phyloP scores from a whole-genome alignment of 2,329 filamentous ascomycete species.

The Simplicillium aogashimaense region DNA sequence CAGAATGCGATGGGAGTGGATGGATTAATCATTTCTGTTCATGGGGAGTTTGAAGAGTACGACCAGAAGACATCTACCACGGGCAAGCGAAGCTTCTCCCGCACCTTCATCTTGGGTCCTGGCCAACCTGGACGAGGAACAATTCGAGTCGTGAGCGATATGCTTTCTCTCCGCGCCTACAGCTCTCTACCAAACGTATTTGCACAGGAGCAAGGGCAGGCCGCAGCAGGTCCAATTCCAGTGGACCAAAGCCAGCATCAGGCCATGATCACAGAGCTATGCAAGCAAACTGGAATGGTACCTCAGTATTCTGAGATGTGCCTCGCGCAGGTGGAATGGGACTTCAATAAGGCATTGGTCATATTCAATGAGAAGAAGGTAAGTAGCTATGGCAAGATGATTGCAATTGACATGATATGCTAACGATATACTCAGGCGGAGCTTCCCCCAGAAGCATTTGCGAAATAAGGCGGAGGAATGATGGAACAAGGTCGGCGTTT shows the following conservation, averaged over 20 bases:
- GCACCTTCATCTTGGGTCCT: slow-evolving; percentile 70
- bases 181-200: slow-evolving; percentile 36
- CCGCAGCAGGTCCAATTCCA: slow-evolving; percentile 14
- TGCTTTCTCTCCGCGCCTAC: slow-evolving; percentile 64
- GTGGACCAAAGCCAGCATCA: slow-evolving; percentile 41
- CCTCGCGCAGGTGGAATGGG: slow-evolving; percentile 68
- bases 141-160: slow-evolving; percentile 71
- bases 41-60: slow-evolving; percentile 75
- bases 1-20: slow-evolving; percentile 58
- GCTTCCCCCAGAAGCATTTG: slow-evolving; percentile 40
- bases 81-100: slow-evolving; percentile 68
- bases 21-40: slow-evolving; percentile 68
- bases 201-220: slow-evolving; percentile 14
- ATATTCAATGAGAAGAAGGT: slow-evolving; percentile 72
- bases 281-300: slow-evolving; percentile 71
- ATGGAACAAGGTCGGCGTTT: too few species aligned
- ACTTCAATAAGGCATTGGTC: slow-evolving; percentile 63
- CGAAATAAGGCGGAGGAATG: background rate
- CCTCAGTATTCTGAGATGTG: slow-evolving; percentile 72
- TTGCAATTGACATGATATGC: background rate
- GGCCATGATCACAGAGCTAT: slow-evolving; percentile 65
- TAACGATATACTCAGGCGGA: slow-evolving; percentile 23
- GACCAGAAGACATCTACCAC: slow-evolving; percentile 44
- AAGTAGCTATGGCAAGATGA: slow-evolving; percentile 15
- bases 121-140: slow-evolving; percentile 52